Evolutionary conservation across 2,329 filamentous ascomycete genomes (phyloP).

Genomic region (Zymoseptoria passerinii): DNA sequence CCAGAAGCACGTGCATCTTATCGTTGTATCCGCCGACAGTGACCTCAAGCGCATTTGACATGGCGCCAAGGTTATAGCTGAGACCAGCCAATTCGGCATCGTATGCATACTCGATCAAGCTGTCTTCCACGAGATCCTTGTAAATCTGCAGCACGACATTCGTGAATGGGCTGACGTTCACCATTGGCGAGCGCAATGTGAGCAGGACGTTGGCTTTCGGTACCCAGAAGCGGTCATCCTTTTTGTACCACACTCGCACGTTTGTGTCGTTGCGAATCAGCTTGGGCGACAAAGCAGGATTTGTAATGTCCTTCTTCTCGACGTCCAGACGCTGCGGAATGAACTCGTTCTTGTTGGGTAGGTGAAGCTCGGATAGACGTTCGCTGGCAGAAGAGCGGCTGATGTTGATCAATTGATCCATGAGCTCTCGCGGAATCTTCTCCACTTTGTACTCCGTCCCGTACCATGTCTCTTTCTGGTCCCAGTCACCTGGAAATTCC

Average conservation of each 20-base stretch:
- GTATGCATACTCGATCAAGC: conserved; percentile 86
- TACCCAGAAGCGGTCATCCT: conserved; percentile 97
- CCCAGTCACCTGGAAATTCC: conserved; percentile 74
- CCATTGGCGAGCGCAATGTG: conserved; percentile 68
- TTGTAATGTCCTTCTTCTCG: conserved; percentile 81
- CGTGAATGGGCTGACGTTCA: conserved; percentile 70
- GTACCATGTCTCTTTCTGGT: conserved; percentile 92
- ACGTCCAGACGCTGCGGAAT: conserved; percentile 90
- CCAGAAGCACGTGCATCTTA: conserved; percentile 81
- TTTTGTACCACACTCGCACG: conserved; percentile 90
- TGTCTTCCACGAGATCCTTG: conserved; percentile 78
- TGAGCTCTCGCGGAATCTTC: conserved; percentile 66
- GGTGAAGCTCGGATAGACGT: conserved; percentile 63
- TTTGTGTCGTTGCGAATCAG: conserved; percentile 76
- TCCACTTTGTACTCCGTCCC: conserved; percentile 86
- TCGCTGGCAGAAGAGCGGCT: conserved; percentile 45
- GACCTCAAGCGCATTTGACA: conserved; percentile 65
- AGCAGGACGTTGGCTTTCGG: conserved; percentile 85
- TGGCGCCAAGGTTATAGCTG: conserved; percentile 68
- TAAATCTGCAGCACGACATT: conserved; percentile 71
- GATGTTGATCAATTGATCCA: conserved; percentile 61
- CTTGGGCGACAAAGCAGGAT: conserved; percentile 64
- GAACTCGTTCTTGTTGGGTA: conserved; percentile 92
- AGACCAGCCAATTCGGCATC: conserved; percentile 89
- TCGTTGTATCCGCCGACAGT: conserved; percentile 90